A percentile compares a stretch with the other conserved stretches of the same genome.
Evolutionary conservation across 768 basidiomycete species (phyloP).

Genomic region (Boletus patriciae): DNA sequence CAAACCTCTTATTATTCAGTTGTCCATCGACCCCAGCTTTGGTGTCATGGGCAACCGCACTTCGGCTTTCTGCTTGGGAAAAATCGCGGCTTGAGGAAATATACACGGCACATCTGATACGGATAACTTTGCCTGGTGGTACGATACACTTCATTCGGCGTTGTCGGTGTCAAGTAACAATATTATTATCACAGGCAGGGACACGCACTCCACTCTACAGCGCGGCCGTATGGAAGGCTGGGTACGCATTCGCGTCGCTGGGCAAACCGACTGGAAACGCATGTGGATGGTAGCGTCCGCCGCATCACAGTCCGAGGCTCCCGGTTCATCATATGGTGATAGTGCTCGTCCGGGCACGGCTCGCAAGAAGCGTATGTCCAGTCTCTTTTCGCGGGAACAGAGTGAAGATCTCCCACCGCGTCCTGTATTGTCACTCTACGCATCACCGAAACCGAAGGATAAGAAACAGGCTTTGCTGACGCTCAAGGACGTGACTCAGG

Average conservation of each 20-base stretch:
- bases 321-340: constrained; percentile 28
- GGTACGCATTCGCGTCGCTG: constrained; percentile 88
- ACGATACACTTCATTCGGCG: constrained; percentile 15
- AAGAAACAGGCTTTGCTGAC: constrained; percentile 71
- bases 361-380: constrained; percentile 56
- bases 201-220: constrained; percentile 60
- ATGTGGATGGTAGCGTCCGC: constrained; percentile 79
- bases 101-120: constrained; percentile 91
- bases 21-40: constrained; percentile 71
- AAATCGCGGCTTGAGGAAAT: constrained; percentile 94
- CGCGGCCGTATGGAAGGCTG: constrained; percentile 86
- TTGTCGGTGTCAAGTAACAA: constrained; percentile 30
- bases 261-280: constrained; percentile 96
- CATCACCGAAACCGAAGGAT: constrained; percentile 69
- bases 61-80: constrained; percentile 92
- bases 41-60: constrained; percentile 87
- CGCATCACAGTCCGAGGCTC: constrained; percentile 35
- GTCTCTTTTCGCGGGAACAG: constrained; percentile 59
- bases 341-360: constrained; percentile 25
- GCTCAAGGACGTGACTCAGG: constrained; percentile 70
- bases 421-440: constrained; percentile 57
- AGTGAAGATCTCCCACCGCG: constrained; percentile 35
- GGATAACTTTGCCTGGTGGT: constrained; percentile 65
- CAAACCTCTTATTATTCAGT: constrained; percentile 85
- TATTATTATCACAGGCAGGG: constrained; percentile 36